Evolutionary conservation across 208 protist species (phyloP).

Genomic region (Herpetomonas samuelpessoai): DNA sequence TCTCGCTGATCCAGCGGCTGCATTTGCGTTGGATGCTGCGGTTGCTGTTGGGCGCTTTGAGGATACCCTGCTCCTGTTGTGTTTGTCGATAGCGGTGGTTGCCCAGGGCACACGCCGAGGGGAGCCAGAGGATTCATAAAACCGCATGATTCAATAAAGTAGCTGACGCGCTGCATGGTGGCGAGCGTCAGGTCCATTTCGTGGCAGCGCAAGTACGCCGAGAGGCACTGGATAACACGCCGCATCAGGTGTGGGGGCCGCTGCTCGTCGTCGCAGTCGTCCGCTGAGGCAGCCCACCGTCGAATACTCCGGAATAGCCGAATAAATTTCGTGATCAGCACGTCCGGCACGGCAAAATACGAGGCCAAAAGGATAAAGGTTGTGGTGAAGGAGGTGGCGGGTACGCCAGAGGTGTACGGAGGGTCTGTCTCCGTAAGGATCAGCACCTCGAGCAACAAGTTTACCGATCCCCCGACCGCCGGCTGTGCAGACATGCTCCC

Average conservation of each 20-base stretch:
- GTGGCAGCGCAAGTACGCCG: slow-evolving; percentile 56
- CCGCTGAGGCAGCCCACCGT: slow-evolving; percentile 16
- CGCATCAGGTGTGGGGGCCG: slow-evolving; percentile 45
- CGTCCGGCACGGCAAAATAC: slow-evolving; percentile 56
- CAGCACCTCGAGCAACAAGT: slow-evolving; percentile 57
- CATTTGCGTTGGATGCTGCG: not conserved
- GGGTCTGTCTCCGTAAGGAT: slow-evolving; percentile 49
- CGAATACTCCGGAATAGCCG: slow-evolving; percentile 54
- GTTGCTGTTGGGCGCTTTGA: not conserved
- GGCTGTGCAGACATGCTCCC: slow-evolving; percentile 6
- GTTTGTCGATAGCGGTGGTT: too few relatives aligned
- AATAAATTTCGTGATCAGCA: slow-evolving; percentile 56
- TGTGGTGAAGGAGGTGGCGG: slow-evolving; percentile 58
- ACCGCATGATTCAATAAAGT: slow-evolving; percentile 34
- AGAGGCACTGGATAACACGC: slow-evolving; percentile 52
- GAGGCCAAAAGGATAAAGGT: slow-evolving; percentile 57
- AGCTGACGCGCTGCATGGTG: slow-evolving; percentile 36
- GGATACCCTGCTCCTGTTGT: not conserved
- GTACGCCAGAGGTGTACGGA: slow-evolving; percentile 49
- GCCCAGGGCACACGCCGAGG: not conserved
- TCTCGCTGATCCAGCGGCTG: too few relatives aligned
- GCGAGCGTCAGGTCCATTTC: slow-evolving; percentile 47
- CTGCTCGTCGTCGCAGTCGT: not conserved
- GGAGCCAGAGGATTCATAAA: slow-evolving; percentile 17
- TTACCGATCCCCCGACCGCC: slow-evolving; percentile 51